Percentiles rank a stretch among this genome's conserved stretches.
Conservation (phyloP, 768 basidiomycete species). For the Hortiboletus campestris region DNA sequence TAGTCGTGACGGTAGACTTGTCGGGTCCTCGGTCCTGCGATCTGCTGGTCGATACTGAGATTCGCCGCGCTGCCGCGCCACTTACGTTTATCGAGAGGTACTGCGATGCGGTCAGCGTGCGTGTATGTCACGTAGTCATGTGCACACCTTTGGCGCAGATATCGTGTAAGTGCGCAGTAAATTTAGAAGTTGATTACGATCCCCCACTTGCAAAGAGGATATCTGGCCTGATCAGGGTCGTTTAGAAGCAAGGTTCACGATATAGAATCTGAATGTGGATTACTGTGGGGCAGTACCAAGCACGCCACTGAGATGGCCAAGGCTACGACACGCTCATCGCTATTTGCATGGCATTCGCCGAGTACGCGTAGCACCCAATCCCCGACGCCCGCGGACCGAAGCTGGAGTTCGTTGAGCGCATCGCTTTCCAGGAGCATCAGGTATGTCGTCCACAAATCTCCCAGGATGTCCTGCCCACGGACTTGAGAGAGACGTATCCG, state of each 20-base stretch:
- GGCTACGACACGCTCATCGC: constrained; percentile 17
- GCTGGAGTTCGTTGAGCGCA: constrained; percentile 45
- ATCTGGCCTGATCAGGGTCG: constrained; percentile 37
- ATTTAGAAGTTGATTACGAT: constrained; percentile 41
- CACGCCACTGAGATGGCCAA: constrained; percentile 34
- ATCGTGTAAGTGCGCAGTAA: constrained; percentile 42
- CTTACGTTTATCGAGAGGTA: constrained; percentile 27
- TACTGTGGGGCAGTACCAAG: constrained; percentile 38
- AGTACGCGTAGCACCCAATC: constrained; percentile 27
- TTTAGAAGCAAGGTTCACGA: constrained; percentile 25
- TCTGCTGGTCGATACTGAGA: constrained; percentile 19
- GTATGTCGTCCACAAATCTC: constrained; percentile 57
- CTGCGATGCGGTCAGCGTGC: constrained; percentile 24
- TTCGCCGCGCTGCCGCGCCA: constrained; percentile 17
- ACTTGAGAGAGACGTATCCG: constrained; percentile 40
- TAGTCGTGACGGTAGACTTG: background rate
- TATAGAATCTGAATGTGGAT: constrained; percentile 28
- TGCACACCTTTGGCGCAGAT: constrained; percentile 26
- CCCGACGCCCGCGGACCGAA: constrained; percentile 41
- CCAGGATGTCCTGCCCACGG: constrained; percentile 28
- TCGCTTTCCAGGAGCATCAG: constrained; percentile 62
- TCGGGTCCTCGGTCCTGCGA: constrained; percentile 23
- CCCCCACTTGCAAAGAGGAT: constrained; percentile 35
- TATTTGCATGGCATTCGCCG: constrained; percentile 11
- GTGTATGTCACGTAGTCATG: constrained; percentile 12